These are phyloP conservation scores for Trichophyton benhamiae DNA, from an alignment of 2,329 filamentous ascomycete species.

Conservation along the genomic window DNA sequence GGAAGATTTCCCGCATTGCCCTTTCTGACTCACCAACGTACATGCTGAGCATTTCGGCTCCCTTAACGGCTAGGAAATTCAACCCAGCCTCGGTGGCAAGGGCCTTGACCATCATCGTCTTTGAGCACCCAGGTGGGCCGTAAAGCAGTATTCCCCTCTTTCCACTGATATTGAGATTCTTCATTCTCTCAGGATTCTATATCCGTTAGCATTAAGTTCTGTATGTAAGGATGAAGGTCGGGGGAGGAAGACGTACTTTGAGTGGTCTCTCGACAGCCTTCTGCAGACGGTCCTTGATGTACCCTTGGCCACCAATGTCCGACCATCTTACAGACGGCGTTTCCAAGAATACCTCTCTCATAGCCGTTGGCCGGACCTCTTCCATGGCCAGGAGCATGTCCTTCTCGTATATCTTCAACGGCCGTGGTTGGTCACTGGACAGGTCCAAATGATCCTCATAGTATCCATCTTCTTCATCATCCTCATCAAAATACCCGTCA, in stretches of 20 bases:
- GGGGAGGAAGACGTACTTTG: conserved; percentile 31
- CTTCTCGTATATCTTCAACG: conserved; percentile 23
- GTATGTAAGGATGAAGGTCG: not conserved
- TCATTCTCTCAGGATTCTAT: conserved; percentile 41
- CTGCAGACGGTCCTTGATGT: conserved; percentile 57
- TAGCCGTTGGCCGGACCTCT: conserved; percentile 64
- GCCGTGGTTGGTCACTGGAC: not conserved
- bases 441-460: not conserved
- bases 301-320: conserved; percentile 75
- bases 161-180: conserved; percentile 42
- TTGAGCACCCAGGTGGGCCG: conserved; percentile 86
- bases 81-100: conserved; percentile 80
- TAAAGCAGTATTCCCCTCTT: conserved; percentile 80
- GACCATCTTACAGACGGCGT: conserved; percentile 75
- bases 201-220: not conserved
- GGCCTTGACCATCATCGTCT: conserved; percentile 83
- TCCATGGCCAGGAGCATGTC: conserved; percentile 45
- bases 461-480: not conserved
- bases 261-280: conserved; percentile 48
- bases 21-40: conserved; percentile 93
- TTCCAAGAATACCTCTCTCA: conserved; percentile 80
- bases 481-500: not conserved
- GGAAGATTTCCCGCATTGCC: conserved; percentile 71
- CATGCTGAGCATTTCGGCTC: conserved; percentile 87
- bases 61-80: conserved; percentile 92